Evolutionary conservation across 129 eudicot species (phyloP).

Genomic region (Pseudognaphalium luteoalbum): DNA sequence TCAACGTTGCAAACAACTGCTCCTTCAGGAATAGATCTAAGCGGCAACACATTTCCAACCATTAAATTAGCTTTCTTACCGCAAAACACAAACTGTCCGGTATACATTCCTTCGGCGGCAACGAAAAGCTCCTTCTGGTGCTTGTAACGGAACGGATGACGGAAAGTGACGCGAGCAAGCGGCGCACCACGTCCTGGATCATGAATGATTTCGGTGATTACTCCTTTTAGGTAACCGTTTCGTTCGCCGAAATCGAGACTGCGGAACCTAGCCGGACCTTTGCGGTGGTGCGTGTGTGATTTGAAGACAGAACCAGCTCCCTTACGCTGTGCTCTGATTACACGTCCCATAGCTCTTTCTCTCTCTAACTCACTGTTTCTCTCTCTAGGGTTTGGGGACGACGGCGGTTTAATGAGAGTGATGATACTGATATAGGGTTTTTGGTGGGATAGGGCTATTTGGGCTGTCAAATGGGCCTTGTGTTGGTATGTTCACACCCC

Average conservation of each 20-base stretch:
- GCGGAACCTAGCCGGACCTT: constrained; percentile 74
- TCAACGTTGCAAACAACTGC: constrained; percentile 86
- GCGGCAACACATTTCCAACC: constrained; percentile 78
- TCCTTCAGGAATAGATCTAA: constrained; percentile 76
- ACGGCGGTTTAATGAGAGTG: constrained; percentile 14
- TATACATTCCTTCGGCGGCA: constrained; percentile 86
- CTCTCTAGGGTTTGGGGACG: constrained; percentile 30
- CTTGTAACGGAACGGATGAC: constrained; percentile 84
- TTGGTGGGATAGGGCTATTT: not conserved
- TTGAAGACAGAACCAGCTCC: constrained; percentile 63
- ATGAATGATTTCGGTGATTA: constrained; percentile 78
- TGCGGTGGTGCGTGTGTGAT: constrained; percentile 72
- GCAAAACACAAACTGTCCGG: constrained; percentile 77
- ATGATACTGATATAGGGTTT: constrained; percentile 35
- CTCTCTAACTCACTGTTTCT: constrained; percentile 11
- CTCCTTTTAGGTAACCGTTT: constrained; percentile 80
- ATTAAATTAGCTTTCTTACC: constrained; percentile 78
- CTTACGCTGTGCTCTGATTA: constrained; percentile 64
- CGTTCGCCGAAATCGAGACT: constrained; percentile 85
- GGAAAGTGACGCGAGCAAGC: constrained; percentile 74
- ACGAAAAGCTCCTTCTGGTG: constrained; percentile 88
- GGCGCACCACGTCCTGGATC: constrained; percentile 97
- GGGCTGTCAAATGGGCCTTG: not conserved
- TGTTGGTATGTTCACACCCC: not conserved
- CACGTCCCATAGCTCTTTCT: constrained; percentile 44